A percentile compares a stretch with the other conserved stretches of the same genome.
phyloP scores from a whole-genome alignment of 805 yeast genomes.

The Metschnikowia lachancei region DNA sequence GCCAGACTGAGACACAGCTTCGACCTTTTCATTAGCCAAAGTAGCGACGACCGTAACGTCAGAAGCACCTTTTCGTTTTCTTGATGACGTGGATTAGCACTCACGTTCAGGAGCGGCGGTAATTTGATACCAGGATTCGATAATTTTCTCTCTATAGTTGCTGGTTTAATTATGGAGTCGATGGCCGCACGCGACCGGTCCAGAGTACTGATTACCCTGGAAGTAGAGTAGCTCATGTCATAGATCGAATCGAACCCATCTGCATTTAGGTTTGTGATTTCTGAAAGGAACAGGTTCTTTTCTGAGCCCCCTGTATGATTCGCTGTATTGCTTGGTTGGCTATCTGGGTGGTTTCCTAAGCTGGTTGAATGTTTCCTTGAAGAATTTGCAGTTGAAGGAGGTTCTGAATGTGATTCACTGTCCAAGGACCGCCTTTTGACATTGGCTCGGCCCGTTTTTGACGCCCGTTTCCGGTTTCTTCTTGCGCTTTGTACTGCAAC shows the following conservation, averaged over 20 bases:
- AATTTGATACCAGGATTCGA: constrained; percentile 7
- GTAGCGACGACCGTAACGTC: constrained; percentile 10
- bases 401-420: background rate
- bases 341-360: no score
- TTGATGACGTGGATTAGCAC: constrained; percentile 1
- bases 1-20: constrained; percentile 56
- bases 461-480: constrained; percentile 74
- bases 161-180: constrained; percentile 46
- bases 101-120: constrained; percentile 14
- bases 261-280: constrained; percentile 33
- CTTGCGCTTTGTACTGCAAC: constrained; percentile 94
- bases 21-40: constrained; percentile 51
- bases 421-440: constrained; percentile 13
- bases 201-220: constrained; percentile 26
- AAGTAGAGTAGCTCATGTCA: constrained; percentile 35
- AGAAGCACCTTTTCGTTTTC: constrained; percentile 15
- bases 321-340: no score
- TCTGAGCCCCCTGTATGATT: background rate
- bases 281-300: constrained; percentile 29
- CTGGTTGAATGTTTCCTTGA: background rate
- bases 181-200: constrained; percentile 48
- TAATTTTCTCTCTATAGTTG: constrained; percentile 6
- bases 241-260: constrained; percentile 34
- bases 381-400: background rate
- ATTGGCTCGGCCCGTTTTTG: constrained; percentile 27